Evolutionary conservation across 495 filamentous ascomycete species (phyloP).

Genomic region (Letharia columbiana): DNA sequence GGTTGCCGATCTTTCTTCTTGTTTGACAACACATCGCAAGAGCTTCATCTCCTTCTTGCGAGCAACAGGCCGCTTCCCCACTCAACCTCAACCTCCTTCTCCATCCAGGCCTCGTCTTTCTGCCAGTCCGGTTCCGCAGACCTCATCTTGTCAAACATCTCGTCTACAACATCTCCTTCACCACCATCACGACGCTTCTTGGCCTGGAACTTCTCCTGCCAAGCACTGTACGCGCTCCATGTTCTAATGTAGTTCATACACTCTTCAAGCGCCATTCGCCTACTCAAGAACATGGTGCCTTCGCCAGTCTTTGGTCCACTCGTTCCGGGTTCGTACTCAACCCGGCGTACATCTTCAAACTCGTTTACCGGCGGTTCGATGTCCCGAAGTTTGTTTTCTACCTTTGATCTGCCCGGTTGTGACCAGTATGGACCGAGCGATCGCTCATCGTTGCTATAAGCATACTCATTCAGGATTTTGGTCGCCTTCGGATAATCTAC

Average conservation of each 20-base stretch:
- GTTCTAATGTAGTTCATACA: conserved; percentile 49
- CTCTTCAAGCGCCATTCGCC: conserved; percentile 44
- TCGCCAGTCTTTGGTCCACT: conserved; percentile 30
- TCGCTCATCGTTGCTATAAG: conserved; percentile 20
- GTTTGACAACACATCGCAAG: too few species aligned
- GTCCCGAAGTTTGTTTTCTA: conserved; percentile 40
- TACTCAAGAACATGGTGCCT: conserved; percentile 43
- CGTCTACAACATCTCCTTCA: conserved; percentile 18
- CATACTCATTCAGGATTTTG: conserved; percentile 33
- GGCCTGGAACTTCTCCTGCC: conserved; percentile 31
- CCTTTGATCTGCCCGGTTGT: conserved; percentile 47
- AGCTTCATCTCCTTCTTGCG: conserved; percentile 5
- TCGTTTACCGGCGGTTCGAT: conserved; percentile 41
- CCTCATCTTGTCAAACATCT: conserved; percentile 18
- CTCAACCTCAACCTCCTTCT: conserved; percentile 18
- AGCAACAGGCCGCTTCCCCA: conserved; percentile 18
- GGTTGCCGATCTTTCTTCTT: too few species aligned
- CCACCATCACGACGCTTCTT: conserved; percentile 8
- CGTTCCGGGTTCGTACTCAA: conserved; percentile 48
- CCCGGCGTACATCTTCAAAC: conserved; percentile 43
- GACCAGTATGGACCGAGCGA: conserved; percentile 49
- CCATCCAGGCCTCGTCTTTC: conserved; percentile 8
- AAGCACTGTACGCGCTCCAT: conserved; percentile 46
- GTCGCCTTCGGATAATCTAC: conserved; percentile 41
- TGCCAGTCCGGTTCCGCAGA: conserved; percentile 13